Evolutionary conservation across 73 alveolate genomes (phyloP).

Genomic region (Stentor roeselii): DNA sequence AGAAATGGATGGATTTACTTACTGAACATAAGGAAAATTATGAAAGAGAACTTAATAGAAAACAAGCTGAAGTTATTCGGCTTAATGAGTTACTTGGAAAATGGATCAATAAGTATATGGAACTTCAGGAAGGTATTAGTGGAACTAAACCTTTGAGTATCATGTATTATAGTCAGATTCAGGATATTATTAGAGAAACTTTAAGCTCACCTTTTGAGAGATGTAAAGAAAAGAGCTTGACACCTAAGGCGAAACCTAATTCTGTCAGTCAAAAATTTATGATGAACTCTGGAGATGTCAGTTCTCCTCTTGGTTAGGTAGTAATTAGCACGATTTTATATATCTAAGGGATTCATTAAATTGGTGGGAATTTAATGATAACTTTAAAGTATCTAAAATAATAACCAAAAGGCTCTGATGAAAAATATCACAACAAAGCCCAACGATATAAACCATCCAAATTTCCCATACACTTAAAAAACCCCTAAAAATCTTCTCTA

Average conservation of each 20-base stretch:
- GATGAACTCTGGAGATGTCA: background rate
- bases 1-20: conserved; percentile 1
- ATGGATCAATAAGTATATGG: conserved; percentile 25
- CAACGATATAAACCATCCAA: too few species aligned
- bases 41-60: conserved; percentile 14
- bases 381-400: too few species aligned
- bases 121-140: background rate
- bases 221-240: background rate
- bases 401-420: too few species aligned
- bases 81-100: conserved; percentile 1
- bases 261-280: background rate
- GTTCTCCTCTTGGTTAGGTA: too few species aligned
- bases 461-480: too few species aligned
- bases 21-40: background rate
- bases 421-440: too few species aligned
- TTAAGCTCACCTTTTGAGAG: background rate
- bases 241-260: background rate
- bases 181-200: background rate
- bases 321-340: too few species aligned
- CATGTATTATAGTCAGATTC: background rate
- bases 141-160: background rate
- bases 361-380: too few species aligned
- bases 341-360: too few species aligned
- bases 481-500: too few species aligned
- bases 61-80: conserved; percentile 14